phyloP scores from a whole-genome alignment of 148 eudicot genomes.

The Silene latifolia region DNA sequence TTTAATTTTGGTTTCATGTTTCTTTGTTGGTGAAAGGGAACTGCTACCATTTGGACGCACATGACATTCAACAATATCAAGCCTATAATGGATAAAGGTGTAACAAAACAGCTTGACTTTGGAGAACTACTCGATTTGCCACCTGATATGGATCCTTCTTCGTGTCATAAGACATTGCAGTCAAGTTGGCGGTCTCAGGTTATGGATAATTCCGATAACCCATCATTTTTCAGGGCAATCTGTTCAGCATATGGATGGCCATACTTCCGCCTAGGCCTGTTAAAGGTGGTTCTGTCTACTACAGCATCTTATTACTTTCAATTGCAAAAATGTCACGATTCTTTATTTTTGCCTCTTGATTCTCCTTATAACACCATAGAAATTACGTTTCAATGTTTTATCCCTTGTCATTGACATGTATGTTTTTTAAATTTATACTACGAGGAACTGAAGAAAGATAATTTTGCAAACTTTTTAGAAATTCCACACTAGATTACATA shows the following conservation, averaged over 20 bases:
- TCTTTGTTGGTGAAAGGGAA: slow-evolving; percentile 39
- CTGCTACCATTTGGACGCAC: slow-evolving; percentile 40
- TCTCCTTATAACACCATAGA: background rate
- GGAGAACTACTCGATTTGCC: slow-evolving; percentile 81
- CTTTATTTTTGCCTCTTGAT: slow-evolving; percentile 1
- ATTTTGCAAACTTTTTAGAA: too few species aligned
- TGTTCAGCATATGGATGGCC: slow-evolving; percentile 80
- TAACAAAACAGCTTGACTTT: slow-evolving; percentile 76
- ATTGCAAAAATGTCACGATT: too few species aligned
- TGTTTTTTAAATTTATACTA: too few species aligned
- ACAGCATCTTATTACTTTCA: too few species aligned
- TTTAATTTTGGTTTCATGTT: slow-evolving; percentile 10
- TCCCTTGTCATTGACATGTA: background rate
- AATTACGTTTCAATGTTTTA: background rate
- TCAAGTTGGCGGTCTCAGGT: slow-evolving; percentile 59
- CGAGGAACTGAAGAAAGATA: too few species aligned
- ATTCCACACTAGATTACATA: too few species aligned
- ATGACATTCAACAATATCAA: slow-evolving; percentile 63
- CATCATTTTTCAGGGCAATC: slow-evolving; percentile 76
- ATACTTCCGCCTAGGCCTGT: slow-evolving; percentile 68
- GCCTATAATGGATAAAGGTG: slow-evolving; percentile 62
- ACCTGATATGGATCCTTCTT: slow-evolving; percentile 69
- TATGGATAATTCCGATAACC: slow-evolving; percentile 37
- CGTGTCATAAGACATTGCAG: slow-evolving; percentile 48
- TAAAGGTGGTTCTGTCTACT: too few species aligned